Evolutionary conservation across 805 yeast genomes (phyloP).

Genomic region (Candida koratica): DNA sequence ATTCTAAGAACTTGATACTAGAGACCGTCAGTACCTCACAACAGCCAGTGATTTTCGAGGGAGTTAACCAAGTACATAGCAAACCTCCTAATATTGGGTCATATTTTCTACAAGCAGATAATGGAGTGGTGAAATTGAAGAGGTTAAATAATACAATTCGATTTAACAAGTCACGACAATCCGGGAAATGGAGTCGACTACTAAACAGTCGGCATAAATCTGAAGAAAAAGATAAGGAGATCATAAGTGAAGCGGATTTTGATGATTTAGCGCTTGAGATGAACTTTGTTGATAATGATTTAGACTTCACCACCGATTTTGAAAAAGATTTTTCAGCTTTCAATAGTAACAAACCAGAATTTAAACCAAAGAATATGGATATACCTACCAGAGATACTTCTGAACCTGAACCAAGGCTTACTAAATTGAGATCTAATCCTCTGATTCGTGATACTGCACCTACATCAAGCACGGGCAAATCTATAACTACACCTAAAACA

Average conservation of each 20-base stretch:
- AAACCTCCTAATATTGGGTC: conserved; percentile 18
- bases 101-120: conserved; percentile 26
- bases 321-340: not conserved
- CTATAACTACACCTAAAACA: not conserved
- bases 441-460: conserved; percentile 2
- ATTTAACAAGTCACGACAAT: conserved; percentile 37
- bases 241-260: conserved; percentile 36
- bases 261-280: conserved; percentile 25
- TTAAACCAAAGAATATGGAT: too few species aligned
- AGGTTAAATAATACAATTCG: conserved; percentile 31
- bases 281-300: conserved; percentile 14
- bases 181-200: conserved; percentile 18
- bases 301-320: conserved; percentile 7
- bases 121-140: conserved; percentile 19
- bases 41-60: conserved; percentile 35
- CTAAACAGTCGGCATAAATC: conserved; percentile 7
- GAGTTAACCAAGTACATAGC: conserved; percentile 29
- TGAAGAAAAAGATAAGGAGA: conserved; percentile 8
- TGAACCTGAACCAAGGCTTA: conserved; percentile 3
- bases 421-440: conserved; percentile 6
- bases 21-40: conserved; percentile 22
- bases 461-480: not conserved
- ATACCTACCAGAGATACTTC: too few species aligned
- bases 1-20: conserved; percentile 30
- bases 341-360: not conserved